These are phyloP conservation scores for Phytophthora tentaculata DNA, from an alignment of 352 stramenopile species.

Conservation along the genomic window DNA sequence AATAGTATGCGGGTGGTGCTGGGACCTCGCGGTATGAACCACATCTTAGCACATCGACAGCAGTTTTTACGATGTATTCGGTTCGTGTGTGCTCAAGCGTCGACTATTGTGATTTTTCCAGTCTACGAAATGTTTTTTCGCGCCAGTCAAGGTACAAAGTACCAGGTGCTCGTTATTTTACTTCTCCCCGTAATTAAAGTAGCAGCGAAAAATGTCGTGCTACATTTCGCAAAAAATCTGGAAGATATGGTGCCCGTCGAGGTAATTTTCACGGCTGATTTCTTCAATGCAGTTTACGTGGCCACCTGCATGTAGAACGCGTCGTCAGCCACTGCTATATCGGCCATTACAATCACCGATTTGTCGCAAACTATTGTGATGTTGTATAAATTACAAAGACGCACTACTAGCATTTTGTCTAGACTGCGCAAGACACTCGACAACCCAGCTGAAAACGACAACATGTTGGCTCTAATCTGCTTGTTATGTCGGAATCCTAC, in stretches of 20 bases:
- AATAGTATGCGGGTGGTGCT: constrained; percentile 7
- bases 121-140: constrained; percentile 25
- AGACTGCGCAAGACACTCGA: constrained; percentile 7
- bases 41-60: constrained; percentile 9
- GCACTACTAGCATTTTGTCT: constrained; percentile 7
- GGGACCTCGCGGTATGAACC: constrained; percentile 4
- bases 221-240: constrained; percentile 13
- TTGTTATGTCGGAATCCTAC: constrained; percentile 19
- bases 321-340: constrained; percentile 9
- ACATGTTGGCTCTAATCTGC: constrained; percentile 24
- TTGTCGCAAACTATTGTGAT: constrained; percentile 19
- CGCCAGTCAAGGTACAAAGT: constrained; percentile 5
- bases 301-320: constrained; percentile 33
- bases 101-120: constrained; percentile 23
- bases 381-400: constrained; percentile 20
- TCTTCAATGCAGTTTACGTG: constrained; percentile 40
- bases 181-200: constrained; percentile 40
- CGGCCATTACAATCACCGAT: constrained; percentile 32
- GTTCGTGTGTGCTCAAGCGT: constrained; percentile 23
- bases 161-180: constrained; percentile 17
- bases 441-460: neutral
- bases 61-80: constrained; percentile 16
- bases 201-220: constrained; percentile 25
- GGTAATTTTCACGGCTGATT: constrained; percentile 36
- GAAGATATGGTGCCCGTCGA: constrained; percentile 30